Conservation (phyloP, 1,139 yeast species). For the Debaryomyces fabryi region DNA sequence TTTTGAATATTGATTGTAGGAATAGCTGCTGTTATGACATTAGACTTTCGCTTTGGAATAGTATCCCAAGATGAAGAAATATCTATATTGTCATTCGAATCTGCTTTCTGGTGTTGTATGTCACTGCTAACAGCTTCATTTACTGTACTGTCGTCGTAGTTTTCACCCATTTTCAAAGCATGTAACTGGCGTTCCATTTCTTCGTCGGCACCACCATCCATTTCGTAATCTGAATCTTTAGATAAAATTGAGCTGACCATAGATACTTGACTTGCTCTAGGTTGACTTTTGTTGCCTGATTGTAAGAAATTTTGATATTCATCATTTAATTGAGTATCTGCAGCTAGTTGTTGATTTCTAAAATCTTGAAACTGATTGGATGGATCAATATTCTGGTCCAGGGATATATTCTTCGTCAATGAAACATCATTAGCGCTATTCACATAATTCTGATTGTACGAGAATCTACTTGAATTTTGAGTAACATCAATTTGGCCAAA, state of each 20-base stretch:
- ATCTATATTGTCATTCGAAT: background rate
- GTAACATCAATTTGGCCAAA: slow-evolving; percentile 10
- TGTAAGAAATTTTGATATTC: slow-evolving; percentile 37
- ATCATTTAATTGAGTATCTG: slow-evolving; percentile 15
- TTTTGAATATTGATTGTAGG: slow-evolving; percentile 23
- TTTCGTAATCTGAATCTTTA: slow-evolving; percentile 36
- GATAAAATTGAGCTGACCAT: slow-evolving; percentile 50
- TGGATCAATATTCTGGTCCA: slow-evolving; percentile 11
- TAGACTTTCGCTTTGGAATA: background rate
- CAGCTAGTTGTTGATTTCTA: slow-evolving; percentile 12
- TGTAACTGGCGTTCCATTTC: slow-evolving; percentile 47
- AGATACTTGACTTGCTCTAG: slow-evolving; percentile 39
- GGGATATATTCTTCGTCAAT: background rate
- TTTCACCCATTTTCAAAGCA: slow-evolving; percentile 32
- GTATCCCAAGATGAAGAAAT: background rate
- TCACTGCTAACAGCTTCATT: background rate
- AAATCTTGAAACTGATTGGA: slow-evolving; percentile 20
- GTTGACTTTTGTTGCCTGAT: slow-evolving; percentile 10
- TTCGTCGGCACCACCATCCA: slow-evolving; percentile 40
- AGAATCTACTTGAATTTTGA: slow-evolving; percentile 11
- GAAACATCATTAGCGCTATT: slow-evolving; percentile 11
- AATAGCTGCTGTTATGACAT: slow-evolving; percentile 6
- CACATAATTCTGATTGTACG: slow-evolving; percentile 13
- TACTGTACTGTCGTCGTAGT: background rate
- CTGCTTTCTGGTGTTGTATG: background rate